A percentile compares a stretch with the other conserved stretches of the same genome.
Evolutionary conservation across 177 flowering plant genomes (phyloP).

Genomic region (Vitis hybrid): DNA sequence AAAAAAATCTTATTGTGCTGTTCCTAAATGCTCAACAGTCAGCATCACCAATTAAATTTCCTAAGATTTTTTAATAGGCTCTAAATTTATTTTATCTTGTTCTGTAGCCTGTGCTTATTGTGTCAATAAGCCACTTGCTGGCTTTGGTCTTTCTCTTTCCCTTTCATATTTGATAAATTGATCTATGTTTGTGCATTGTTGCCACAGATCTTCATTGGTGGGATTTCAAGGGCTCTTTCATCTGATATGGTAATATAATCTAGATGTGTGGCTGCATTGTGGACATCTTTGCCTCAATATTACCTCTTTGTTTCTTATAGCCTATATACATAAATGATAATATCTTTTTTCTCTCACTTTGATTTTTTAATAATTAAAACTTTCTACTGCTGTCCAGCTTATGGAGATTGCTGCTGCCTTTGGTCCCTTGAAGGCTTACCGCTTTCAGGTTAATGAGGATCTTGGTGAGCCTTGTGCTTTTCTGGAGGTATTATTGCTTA

Average conservation of each 20-base stretch:
- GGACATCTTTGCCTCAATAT: not conserved
- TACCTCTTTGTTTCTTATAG: not conserved
- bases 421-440: constrained; percentile 81
- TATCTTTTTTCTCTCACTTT: not conserved
- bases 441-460: constrained; percentile 45
- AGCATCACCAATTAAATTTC: too few species aligned
- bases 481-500: constrained; percentile 63
- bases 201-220: constrained; percentile 87
- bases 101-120: not conserved
- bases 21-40: too few species aligned
- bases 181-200: not conserved
- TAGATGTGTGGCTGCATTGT: not conserved
- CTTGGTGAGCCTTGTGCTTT: constrained; percentile 58
- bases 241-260: constrained; percentile 69
- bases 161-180: not conserved
- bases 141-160: not conserved
- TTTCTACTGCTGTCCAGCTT: constrained; percentile 44
- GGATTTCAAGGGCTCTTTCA: constrained; percentile 69
- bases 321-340: too few species aligned
- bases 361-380: not conserved
- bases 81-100: not conserved
- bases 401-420: constrained; percentile 78
- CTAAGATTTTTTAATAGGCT: too few species aligned
- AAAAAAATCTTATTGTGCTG: too few species aligned
- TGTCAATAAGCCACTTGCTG: not conserved